Base-by-base conservation (phyloP, 495 filamentous ascomycete genomes). In the Penicillium diatomitis region DNA sequence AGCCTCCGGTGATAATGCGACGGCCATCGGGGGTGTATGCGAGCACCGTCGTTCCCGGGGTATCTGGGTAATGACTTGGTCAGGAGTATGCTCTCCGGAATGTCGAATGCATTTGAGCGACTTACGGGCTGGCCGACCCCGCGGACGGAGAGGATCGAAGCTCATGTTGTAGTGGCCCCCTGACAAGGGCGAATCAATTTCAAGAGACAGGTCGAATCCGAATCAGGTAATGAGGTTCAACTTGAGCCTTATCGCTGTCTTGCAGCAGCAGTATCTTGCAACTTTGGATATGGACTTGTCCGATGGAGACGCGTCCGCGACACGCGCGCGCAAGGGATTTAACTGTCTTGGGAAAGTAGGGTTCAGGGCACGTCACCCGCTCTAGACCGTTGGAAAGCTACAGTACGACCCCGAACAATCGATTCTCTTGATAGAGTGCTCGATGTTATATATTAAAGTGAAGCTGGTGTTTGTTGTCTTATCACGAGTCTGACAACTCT, bases 1-100 rank as follows among this genome's bases (percentile, higher is more conserved):
- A 84, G 34, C 92, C 92, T 46, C 84, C 88, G 8, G 92, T 98
- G 51, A 97, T 76, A 8, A 88, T 67, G 44, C 77, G 76, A 60
- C 71, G 77, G 11, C 85, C 84, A 54, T 87, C 73, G 2, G 84
- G 83, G 5, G 84, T 85, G 61, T 87, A 87, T 46, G 79, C 64
- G 10, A 86, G 61, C 44, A 76, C 79, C 0, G 84, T 86, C 39
- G 75, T 74, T 11, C 84, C 84, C 9, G 79, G 76, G n/a, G 81
- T 78, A 65, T 87, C 84, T 87, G 53, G 8, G 36, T 43, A 10
- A 43, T 31, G 48, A 40, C 44, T 20, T 20, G 12, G 12, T 63
- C 27, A 62, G 54, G 45, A 37, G 36, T 32, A 33, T n/a, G 31
- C 3, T 37, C 27, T 44, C 28, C 8, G 43, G 32, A 41, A n/a